Evolutionary conservation across 2,329 filamentous ascomycete species (phyloP).

Genomic region (Ascochyta lentis): DNA sequence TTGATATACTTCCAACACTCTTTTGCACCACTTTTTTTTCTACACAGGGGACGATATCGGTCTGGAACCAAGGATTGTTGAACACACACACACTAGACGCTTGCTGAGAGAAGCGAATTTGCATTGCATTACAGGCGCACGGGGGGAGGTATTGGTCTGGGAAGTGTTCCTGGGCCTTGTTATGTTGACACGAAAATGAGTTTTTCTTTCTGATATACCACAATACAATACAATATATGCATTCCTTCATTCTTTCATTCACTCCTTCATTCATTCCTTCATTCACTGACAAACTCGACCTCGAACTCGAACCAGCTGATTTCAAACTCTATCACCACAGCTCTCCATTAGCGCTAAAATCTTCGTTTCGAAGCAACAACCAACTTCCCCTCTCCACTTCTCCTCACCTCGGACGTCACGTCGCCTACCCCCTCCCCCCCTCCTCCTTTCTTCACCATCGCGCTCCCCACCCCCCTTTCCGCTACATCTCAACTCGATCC

Average conservation of each 20-base stretch:
- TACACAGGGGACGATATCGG: not conserved
- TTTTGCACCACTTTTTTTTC: not conserved
- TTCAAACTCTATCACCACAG: no score
- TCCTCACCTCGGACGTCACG: no score
- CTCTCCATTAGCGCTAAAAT: no score
- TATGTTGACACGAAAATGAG: slow-evolving; percentile 17
- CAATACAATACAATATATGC: not conserved
- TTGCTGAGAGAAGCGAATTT: slow-evolving; percentile 4
- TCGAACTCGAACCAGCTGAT: no score
- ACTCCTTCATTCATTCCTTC: not conserved
- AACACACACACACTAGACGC: not conserved
- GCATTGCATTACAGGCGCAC: slow-evolving; percentile 7
- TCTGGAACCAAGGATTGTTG: slow-evolving; percentile 12
- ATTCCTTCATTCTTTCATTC: not conserved
- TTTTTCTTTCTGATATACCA: not conserved
- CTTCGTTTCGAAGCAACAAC: no score
- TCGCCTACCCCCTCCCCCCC: no score
- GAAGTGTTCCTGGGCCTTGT: not conserved
- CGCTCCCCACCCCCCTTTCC: no score
- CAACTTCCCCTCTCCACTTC: no score
- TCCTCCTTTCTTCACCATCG: no score
- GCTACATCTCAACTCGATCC: no score
- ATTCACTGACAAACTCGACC: no score
- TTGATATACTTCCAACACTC: slow-evolving; percentile 13
- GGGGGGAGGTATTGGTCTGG: not conserved